These are phyloP conservation scores for Actinomortierella wolfii DNA, from an alignment of 371 early-diverging fungal genomes.

Conservation along the genomic window DNA sequence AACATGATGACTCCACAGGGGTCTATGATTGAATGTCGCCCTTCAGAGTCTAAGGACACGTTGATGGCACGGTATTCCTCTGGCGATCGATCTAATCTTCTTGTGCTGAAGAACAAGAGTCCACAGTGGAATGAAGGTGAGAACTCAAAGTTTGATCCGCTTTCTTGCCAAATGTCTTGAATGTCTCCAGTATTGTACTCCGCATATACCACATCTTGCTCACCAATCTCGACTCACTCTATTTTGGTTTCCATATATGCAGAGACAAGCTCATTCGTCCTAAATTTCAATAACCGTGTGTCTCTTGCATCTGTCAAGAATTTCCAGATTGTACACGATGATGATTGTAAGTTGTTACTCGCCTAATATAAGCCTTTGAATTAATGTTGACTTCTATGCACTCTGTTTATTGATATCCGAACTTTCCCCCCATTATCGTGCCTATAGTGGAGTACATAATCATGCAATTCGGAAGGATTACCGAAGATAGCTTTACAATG, in stretches of 20 bases:
- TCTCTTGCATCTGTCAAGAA: slow-evolving; percentile 96
- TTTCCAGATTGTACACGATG: slow-evolving; percentile 94
- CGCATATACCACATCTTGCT: no score
- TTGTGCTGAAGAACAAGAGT: slow-evolving; percentile 85
- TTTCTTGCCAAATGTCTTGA: no score
- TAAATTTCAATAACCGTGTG: slow-evolving; percentile 96
- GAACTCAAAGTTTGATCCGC: background rate
- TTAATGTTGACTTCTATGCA: background rate
- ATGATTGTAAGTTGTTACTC: slow-evolving; percentile 71
- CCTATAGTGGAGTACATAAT: slow-evolving; percentile 89
- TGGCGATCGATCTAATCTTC: slow-evolving; percentile 62
- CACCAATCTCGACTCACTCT: no score
- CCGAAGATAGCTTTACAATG: slow-evolving; percentile 84
- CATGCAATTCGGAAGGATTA: slow-evolving; percentile 94
- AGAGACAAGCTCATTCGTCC: slow-evolving; percentile 93
- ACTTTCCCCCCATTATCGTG: background rate
- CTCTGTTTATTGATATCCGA: slow-evolving; percentile 4
- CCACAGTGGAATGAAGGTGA: slow-evolving; percentile 94
- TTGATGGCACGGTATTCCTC: slow-evolving; percentile 65
- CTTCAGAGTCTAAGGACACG: slow-evolving; percentile 65
- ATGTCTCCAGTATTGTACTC: no score
- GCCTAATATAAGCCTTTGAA: background rate
- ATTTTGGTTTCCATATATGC: no score
- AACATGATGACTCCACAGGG: slow-evolving; percentile 75
- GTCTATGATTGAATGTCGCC: slow-evolving; percentile 61